These are phyloP conservation scores for Porcisia hertigi DNA, from an alignment of 208 protist species.

Conservation along the genomic window DNA sequence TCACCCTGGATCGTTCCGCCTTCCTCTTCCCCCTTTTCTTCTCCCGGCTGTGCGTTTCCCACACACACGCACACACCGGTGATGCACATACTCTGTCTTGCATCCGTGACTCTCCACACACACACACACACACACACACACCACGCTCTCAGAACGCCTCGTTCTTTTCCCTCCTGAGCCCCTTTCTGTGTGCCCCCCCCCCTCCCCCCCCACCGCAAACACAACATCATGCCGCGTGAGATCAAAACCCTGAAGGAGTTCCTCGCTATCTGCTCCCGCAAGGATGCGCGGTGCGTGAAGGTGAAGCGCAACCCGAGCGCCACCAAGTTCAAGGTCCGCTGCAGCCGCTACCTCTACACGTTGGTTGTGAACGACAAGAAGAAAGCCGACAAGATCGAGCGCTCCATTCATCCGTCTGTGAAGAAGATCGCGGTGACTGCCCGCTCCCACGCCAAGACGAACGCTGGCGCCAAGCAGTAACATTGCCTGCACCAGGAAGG, in stretches of 20 bases:
- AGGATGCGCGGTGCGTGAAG: constrained; percentile 92
- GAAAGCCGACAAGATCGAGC: constrained; percentile 92
- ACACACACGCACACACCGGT: neutral
- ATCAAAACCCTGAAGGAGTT: constrained; percentile 94
- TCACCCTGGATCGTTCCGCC: neutral
- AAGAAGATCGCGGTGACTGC: constrained; percentile 90
- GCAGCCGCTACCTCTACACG: constrained; percentile 93
- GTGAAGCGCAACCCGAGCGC: constrained; percentile 88
- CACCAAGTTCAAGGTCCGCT: constrained; percentile 95
- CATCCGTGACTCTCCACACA: neutral
- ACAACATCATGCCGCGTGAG: constrained; percentile 79
- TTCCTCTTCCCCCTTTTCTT: neutral
- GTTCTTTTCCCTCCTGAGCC: neutral
- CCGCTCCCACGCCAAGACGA: constrained; percentile 83
- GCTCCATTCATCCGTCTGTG: constrained; percentile 88
- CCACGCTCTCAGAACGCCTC: neutral
- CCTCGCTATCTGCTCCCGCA: constrained; percentile 91
- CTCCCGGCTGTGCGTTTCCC: neutral
- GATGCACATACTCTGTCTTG: too few relatives aligned
- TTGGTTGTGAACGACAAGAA: constrained; percentile 91
- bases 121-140: neutral
- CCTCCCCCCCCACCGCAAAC: too few relatives aligned
- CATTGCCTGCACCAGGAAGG: neutral
- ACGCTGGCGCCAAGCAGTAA: constrained; percentile 72
- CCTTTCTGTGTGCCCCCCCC: neutral